Conservation (phyloP, 2,329 filamentous ascomycete genomes). For the Scedosporium dehoogii region DNA sequence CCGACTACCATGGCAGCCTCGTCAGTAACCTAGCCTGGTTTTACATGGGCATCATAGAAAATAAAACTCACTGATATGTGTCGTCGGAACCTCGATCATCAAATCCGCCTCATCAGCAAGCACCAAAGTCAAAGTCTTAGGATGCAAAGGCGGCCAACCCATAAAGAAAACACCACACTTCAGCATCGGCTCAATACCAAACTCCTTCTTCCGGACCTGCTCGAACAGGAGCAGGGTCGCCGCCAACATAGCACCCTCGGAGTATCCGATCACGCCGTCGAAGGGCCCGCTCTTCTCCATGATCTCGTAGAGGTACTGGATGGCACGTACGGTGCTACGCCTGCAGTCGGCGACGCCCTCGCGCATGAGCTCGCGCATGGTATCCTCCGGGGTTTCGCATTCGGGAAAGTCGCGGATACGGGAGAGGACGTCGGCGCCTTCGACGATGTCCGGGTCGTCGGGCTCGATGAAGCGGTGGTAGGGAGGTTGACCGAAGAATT, state of each 20-base stretch:
- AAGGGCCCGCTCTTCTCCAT: slow-evolving; percentile 35
- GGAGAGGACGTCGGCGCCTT: slow-evolving; percentile 32
- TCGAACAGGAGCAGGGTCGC: slow-evolving; percentile 43
- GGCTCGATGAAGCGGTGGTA: slow-evolving; percentile 46
- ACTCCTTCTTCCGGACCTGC: slow-evolving; percentile 22
- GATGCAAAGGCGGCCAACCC: slow-evolving; percentile 42
- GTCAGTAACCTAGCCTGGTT: neutral
- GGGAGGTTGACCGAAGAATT: slow-evolving; percentile 46
- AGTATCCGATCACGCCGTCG: slow-evolving; percentile 50
- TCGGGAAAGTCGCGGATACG: slow-evolving; percentile 45
- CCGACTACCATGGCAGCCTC: slow-evolving; percentile 26
- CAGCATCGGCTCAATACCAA: slow-evolving; percentile 25
- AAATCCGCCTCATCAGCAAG: slow-evolving; percentile 38
- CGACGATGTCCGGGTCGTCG: slow-evolving; percentile 32
- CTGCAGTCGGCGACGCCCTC: slow-evolving; percentile 27
- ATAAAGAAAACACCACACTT: slow-evolving; percentile 42
- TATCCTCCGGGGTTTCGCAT: slow-evolving; percentile 42
- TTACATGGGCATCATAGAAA: neutral
- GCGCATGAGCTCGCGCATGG: slow-evolving; percentile 39
- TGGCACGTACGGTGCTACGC: slow-evolving; percentile 27
- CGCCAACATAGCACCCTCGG: slow-evolving; percentile 48
- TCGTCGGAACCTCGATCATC: slow-evolving; percentile 40
- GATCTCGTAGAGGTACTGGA: slow-evolving; percentile 31
- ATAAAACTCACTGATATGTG: slow-evolving; percentile 34
- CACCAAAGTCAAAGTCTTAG: slow-evolving; percentile 25